phyloP scores from a whole-genome alignment of 2,329 filamentous ascomycete species.

The Curvularia lunata region DNA sequence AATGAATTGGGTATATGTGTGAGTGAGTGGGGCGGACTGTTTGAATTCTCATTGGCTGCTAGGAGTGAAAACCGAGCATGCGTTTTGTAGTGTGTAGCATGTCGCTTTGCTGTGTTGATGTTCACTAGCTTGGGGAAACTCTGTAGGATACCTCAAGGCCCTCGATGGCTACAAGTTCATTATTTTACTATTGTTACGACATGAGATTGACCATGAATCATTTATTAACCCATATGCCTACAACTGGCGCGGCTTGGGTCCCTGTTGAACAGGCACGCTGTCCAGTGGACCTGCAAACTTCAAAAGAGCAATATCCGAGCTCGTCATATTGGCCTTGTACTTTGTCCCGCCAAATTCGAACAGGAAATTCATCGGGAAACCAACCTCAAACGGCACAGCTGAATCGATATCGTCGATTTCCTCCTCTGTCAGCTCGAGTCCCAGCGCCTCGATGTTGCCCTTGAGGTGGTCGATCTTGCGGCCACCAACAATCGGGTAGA shows the following conservation, averaged over 20 bases:
- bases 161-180: no score
- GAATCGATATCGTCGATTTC: constrained; percentile 63
- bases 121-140: neutral
- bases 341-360: constrained; percentile 38
- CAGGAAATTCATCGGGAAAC: constrained; percentile 60
- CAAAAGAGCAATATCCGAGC: constrained; percentile 37
- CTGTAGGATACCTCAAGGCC: neutral
- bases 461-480: constrained; percentile 75
- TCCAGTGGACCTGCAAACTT: constrained; percentile 39
- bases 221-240: constrained; percentile 20
- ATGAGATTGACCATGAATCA: neutral
- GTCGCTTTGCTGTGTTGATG: neutral
- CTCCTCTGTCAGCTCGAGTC: constrained; percentile 56
- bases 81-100: neutral
- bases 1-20: constrained; percentile 12
- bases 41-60: constrained; percentile 9
- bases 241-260: constrained; percentile 39
- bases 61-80: neutral
- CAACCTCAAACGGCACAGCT: constrained; percentile 59
- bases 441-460: constrained; percentile 65
- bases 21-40: constrained; percentile 6
- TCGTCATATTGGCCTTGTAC: constrained; percentile 40
- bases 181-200: no score
- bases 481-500: constrained; percentile 77
- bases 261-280: constrained; percentile 27